These are phyloP conservation scores for Kalanchoe fedtschenkoi DNA, from an alignment of 164 flowering plant species.

Conservation along the genomic window DNA sequence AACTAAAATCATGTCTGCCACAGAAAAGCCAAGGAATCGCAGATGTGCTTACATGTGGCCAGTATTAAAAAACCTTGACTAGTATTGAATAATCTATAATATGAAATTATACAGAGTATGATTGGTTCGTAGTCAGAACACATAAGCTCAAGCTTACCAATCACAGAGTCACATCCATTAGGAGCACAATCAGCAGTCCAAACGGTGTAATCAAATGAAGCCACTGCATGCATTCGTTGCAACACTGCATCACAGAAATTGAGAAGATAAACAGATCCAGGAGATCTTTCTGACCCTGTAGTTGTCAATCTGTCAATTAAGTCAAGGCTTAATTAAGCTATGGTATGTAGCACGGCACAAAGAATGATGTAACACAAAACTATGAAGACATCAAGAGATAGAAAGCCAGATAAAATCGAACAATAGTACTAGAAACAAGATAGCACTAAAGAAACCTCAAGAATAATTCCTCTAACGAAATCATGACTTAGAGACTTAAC, in stretches of 20 bases:
- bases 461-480: neutral
- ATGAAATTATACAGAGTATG: too few relatives aligned
- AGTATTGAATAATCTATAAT: neutral
- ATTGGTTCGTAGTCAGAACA: too few relatives aligned
- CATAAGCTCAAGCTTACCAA: slow-evolving; percentile 45
- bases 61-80: neutral
- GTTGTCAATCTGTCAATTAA: slow-evolving; percentile 50
- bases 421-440: neutral
- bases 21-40: neutral
- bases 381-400: neutral
- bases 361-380: neutral
- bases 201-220: slow-evolving; percentile 48
- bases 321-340: slow-evolving; percentile 28
- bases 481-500: neutral
- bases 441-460: neutral
- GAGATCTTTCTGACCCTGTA: slow-evolving; percentile 55
- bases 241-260: slow-evolving; percentile 36
- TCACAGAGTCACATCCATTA: slow-evolving; percentile 34
- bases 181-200: slow-evolving; percentile 71
- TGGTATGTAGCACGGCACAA: neutral
- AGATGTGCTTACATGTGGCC: neutral
- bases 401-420: neutral
- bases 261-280: slow-evolving; percentile 50
- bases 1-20: neutral
- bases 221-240: slow-evolving; percentile 21